Conservation (phyloP, 2,329 filamentous ascomycete genomes). For the Celoporthe dispersa region DNA sequence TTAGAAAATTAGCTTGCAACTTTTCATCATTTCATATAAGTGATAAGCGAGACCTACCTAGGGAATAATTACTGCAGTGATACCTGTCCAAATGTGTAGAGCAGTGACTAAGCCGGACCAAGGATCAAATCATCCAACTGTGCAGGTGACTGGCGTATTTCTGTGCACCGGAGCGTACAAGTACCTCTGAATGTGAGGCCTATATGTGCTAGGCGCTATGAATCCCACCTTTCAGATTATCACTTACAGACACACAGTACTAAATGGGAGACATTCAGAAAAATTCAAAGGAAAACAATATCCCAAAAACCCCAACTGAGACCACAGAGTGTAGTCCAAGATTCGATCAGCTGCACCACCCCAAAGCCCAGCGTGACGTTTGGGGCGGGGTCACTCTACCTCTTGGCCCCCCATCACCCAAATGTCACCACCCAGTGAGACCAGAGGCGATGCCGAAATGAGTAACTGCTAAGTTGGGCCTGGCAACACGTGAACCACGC, state of each 20-base stretch:
- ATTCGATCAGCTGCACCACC: background rate
- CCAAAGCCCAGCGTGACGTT: background rate
- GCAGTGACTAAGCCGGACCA: background rate
- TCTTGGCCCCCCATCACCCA: background rate
- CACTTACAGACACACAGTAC: background rate
- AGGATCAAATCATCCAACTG: background rate
- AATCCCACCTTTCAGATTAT: background rate
- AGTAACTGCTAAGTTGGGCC: background rate
- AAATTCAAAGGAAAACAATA: background rate
- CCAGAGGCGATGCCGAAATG: constrained; percentile 8
- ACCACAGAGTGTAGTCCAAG: background rate
- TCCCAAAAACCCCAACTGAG: background rate
- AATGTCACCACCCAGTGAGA: background rate
- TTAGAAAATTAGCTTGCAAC: background rate
- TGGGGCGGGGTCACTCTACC: background rate
- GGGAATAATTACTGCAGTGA: background rate
- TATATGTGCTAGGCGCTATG: background rate
- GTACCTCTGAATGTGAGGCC: background rate
- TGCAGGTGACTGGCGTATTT: background rate
- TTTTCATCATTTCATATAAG: background rate
- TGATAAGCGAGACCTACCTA: background rate
- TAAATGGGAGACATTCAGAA: background rate
- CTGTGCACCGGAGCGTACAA: background rate
- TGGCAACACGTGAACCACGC: background rate
- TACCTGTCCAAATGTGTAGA: background rate